These are phyloP conservation scores for Brassica juncea DNA, from an alignment of 345 rosid species.

Conservation along the genomic window DNA sequence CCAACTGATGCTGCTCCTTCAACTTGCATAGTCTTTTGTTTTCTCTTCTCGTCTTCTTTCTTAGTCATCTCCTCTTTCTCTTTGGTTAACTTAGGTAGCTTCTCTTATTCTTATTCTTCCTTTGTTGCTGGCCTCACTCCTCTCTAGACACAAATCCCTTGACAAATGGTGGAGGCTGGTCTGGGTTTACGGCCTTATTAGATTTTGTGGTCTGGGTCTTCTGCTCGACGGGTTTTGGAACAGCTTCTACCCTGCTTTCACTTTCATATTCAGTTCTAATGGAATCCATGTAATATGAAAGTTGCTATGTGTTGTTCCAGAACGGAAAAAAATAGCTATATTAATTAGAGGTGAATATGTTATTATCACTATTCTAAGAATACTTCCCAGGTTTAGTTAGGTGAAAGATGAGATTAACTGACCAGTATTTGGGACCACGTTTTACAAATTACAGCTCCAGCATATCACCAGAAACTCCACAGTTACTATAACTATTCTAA, in stretches of 20 bases:
- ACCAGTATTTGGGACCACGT: too few species aligned
- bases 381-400: background rate
- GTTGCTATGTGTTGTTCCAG: background rate
- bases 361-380: background rate
- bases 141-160: slow-evolving; percentile 42
- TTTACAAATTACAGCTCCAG: too few species aligned
- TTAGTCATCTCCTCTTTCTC: slow-evolving; percentile 70
- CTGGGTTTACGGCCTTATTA: slow-evolving; percentile 43
- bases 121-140: slow-evolving; percentile 41
- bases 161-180: slow-evolving; percentile 30
- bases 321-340: background rate
- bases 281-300: background rate
- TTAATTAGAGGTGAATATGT: background rate
- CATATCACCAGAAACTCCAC: too few species aligned
- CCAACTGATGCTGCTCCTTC: slow-evolving; percentile 65
- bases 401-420: background rate
- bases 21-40: slow-evolving; percentile 53
- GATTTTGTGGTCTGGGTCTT: slow-evolving; percentile 47
- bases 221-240: slow-evolving; percentile 42
- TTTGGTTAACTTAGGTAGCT: slow-evolving; percentile 49
- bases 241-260: slow-evolving; percentile 35
- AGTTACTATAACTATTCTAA: too few species aligned
- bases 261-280: slow-evolving; percentile 30
- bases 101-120: slow-evolving; percentile 45
- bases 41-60: slow-evolving; percentile 70